These are phyloP conservation scores for Fistulina hepatica DNA, from an alignment of 1,284 basidiomycete genomes.

Conservation along the genomic window DNA sequence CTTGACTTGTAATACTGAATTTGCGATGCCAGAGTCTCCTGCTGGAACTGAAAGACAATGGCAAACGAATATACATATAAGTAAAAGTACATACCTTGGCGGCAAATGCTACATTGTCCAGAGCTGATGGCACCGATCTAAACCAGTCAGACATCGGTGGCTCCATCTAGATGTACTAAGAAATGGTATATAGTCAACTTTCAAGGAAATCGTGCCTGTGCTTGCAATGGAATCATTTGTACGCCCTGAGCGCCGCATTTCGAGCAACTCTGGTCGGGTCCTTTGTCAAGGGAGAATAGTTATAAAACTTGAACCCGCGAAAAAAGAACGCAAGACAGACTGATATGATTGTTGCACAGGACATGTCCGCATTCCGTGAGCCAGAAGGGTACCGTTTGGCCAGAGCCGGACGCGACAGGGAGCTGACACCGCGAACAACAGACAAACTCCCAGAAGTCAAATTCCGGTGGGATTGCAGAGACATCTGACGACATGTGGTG, in stretches of 20 bases:
- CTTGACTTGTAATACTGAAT: constrained; percentile 48
- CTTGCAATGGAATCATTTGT: constrained; percentile 59
- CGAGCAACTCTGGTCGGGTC: constrained; percentile 57
- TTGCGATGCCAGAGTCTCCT: constrained; percentile 59
- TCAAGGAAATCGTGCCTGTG: constrained; percentile 38
- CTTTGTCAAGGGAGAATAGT: constrained; percentile 25
- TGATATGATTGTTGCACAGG: constrained; percentile 70
- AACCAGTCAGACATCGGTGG: constrained; percentile 74
- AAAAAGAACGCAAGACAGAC: constrained; percentile 32
- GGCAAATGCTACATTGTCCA: constrained; percentile 54
- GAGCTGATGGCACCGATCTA: constrained; percentile 41
- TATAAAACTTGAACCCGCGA: constrained; percentile 8
- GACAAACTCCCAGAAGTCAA: constrained; percentile 73
- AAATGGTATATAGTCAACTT: constrained; percentile 2
- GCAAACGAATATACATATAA: not conserved
- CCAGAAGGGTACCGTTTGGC: constrained; percentile 65
- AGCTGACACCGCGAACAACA: constrained; percentile 57
- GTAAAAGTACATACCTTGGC: constrained; percentile 39
- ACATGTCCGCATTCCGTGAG: constrained; percentile 76
- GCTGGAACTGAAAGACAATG: constrained; percentile 48
- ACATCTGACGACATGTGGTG: too few species aligned
- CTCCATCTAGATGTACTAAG: constrained; percentile 65
- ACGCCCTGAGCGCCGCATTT: constrained; percentile 53
- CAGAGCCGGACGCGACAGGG: constrained; percentile 40
- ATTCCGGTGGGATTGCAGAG: constrained; percentile 24